These are phyloP conservation scores for Dothidotthia symphoricarpi DNA, from an alignment of 2,329 filamentous ascomycete genomes.

Conservation along the genomic window DNA sequence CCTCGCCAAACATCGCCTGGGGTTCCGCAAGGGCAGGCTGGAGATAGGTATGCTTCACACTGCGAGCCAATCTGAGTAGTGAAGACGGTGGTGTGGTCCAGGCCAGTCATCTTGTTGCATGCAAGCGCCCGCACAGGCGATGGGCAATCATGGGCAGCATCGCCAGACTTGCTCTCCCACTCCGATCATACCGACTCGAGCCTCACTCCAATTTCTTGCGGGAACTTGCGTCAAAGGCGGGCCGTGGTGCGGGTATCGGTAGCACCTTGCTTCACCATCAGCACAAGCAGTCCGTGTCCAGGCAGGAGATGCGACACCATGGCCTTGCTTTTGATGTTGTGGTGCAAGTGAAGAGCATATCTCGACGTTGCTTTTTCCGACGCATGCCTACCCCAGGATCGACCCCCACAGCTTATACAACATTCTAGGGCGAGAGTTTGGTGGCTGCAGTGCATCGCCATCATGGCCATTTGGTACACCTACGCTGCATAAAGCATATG, in stretches of 20 bases:
- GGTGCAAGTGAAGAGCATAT: too few relatives aligned
- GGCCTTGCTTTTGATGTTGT: too few relatives aligned
- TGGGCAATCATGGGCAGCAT: too few relatives aligned
- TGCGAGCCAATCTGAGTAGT: conserved; percentile 12
- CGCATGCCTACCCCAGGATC: conserved; percentile 3
- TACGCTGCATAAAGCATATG: too few relatives aligned
- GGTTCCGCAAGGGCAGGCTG: conserved; percentile 21
- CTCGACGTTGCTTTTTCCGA: neutral
- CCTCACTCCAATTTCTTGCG: conserved; percentile 14
- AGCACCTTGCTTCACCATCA: too few relatives aligned
- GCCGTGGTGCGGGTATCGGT: conserved; percentile 10
- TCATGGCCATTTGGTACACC: too few relatives aligned
- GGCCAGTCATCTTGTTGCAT: conserved; percentile 12
- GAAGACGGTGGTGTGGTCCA: conserved; percentile 12
- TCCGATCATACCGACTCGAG: conserved; percentile 14
- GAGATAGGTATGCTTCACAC: conserved; percentile 12
- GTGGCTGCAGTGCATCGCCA: too few relatives aligned
- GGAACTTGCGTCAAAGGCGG: conserved; percentile 21
- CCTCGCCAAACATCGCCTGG: conserved; percentile 24
- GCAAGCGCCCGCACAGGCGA: conserved; percentile 1
- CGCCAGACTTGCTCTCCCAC: too few relatives aligned
- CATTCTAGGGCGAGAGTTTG: too few relatives aligned
- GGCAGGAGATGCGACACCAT: too few relatives aligned
- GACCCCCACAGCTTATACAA: neutral
- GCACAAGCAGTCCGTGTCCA: neutral